These are phyloP conservation scores for Nematocida displodere DNA, from an alignment of 371 early-diverging fungal genomes.

Conservation along the genomic window DNA sequence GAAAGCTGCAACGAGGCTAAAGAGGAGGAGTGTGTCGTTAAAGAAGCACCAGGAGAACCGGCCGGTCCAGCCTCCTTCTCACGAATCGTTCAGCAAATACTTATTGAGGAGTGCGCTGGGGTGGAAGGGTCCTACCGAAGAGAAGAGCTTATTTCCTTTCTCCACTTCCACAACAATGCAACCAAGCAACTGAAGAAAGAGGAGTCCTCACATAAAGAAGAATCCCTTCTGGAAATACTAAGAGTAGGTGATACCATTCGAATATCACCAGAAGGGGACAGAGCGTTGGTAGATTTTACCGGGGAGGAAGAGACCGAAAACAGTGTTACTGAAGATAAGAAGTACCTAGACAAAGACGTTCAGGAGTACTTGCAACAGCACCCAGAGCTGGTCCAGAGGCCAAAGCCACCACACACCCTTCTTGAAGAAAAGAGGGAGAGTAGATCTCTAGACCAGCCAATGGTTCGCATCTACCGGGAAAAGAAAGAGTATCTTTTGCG, in stretches of 20 bases:
- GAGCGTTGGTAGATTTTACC: conserved; percentile 27
- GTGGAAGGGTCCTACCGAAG: conserved; percentile 17
- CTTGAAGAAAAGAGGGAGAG: background rate
- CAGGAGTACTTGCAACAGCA: conserved; percentile 21
- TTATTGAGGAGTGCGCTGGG: conserved; percentile 18
- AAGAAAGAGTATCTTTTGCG: conserved; percentile 16
- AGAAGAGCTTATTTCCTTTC: conserved; percentile 38
- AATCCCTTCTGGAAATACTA: conserved; percentile 37
- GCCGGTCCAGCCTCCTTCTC: background rate
- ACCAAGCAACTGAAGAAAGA: conserved; percentile 44
- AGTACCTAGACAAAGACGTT: conserved; percentile 45
- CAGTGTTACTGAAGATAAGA: conserved; percentile 30
- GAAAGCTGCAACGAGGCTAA: background rate
- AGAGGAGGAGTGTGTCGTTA: background rate
- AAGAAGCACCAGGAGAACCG: background rate
- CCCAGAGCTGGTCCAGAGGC: background rate
- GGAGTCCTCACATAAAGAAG: background rate
- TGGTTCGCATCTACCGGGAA: background rate
- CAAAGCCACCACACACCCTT: background rate
- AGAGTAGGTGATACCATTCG: conserved; percentile 24
- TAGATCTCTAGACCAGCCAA: conserved; percentile 5
- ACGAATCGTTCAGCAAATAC: background rate
- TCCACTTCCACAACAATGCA: conserved; percentile 17
- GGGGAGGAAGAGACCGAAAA: conserved; percentile 43
- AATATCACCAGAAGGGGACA: background rate